Evolutionary conservation across 805 yeast genomes (phyloP), one percentile per base, ranked within the genome.

Genomic region (Zygoascus tannicola): DNA sequence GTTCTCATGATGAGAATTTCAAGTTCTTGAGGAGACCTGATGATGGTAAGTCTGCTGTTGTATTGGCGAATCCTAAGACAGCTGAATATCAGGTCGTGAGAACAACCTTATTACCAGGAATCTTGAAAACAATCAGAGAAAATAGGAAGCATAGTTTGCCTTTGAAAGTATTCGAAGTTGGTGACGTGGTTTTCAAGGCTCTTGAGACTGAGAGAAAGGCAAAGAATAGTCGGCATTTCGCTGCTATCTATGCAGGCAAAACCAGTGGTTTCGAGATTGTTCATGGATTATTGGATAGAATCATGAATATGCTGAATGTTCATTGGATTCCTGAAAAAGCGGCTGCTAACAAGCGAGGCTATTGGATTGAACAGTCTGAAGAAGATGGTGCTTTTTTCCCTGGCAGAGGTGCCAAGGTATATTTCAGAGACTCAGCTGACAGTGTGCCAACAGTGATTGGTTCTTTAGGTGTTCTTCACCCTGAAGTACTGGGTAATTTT

Each of bases 1-100:
- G 96, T 63, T 88, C 97, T 26, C 96, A 88, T 54, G 96, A 88
- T 62, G 99, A 92, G 71, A 92, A 92, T 70, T 92, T 87, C 75
- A 81, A 77, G 62, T 88, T 77, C 69, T 73, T 92, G 60, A 80
- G 85, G 62, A 70, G 73, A 41, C 60, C 59, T 35, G 97, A 90
- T 63, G 86, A 84, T 56, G 74, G 73, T 55, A 75, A 78, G n/a
- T 68, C 67, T 41, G 97, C 87, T 26, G 97, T 92, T 44, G 80
- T 83, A 57, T 76, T 92, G 56, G 97, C 85, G 46, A 92, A 92
- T 66, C 99, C 99, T 49, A 92, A 92, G 71, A 92, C 98, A 16
- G 65, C 79, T 41, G 99, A 92, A 69, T 92, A 90, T 66, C 96
- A 92, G 71, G 98, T 92, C 49, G 97, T 92, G 22, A 83, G 98